Percentiles rank a stretch among this genome's conserved stretches.
Conservation (phyloP, 371 early-diverging fungal species). For the Mucor irregularis region DNA sequence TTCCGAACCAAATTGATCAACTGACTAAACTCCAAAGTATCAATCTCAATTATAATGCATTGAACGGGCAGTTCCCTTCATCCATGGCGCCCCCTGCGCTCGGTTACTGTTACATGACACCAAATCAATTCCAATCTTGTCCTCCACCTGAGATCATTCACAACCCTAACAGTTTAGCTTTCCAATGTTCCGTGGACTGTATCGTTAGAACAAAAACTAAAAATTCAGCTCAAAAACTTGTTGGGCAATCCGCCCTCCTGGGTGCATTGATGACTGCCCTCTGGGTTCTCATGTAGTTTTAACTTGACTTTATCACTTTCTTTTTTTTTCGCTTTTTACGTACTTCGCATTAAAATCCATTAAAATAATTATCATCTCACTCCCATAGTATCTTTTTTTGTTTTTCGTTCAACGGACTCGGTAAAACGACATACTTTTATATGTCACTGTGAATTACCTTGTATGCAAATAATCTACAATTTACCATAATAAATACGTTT, state of each 20-base stretch:
- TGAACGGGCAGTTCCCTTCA: slow-evolving; percentile 54
- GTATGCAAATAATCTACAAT: too few relatives aligned
- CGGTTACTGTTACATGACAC: slow-evolving; percentile 50
- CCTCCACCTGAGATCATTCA: slow-evolving; percentile 42
- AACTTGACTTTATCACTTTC: neutral
- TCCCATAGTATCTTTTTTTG: too few relatives aligned
- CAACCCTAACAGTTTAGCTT: slow-evolving; percentile 48
- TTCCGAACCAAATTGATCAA: slow-evolving; percentile 47
- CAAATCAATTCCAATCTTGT: slow-evolving; percentile 54
- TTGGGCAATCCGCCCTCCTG: too few relatives aligned
- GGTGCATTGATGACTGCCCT: neutral
- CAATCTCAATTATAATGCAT: slow-evolving; percentile 48
- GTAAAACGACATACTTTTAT: too few relatives aligned
- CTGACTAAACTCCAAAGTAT: slow-evolving; percentile 44
- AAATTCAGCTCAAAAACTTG: slow-evolving; percentile 4
- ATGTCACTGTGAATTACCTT: too few relatives aligned
- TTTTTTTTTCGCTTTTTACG: neutral
- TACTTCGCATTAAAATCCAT: neutral
- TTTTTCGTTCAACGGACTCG: too few relatives aligned
- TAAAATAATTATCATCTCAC: neutral
- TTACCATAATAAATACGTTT: too few relatives aligned
- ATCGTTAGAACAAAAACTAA: slow-evolving; percentile 17
- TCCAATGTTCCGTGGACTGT: slow-evolving; percentile 57
- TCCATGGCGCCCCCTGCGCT: slow-evolving; percentile 42
- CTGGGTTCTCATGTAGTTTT: neutral